phyloP scores from a whole-genome alignment of 805 yeast species.

The Metschnikowia bowlesiae region DNA sequence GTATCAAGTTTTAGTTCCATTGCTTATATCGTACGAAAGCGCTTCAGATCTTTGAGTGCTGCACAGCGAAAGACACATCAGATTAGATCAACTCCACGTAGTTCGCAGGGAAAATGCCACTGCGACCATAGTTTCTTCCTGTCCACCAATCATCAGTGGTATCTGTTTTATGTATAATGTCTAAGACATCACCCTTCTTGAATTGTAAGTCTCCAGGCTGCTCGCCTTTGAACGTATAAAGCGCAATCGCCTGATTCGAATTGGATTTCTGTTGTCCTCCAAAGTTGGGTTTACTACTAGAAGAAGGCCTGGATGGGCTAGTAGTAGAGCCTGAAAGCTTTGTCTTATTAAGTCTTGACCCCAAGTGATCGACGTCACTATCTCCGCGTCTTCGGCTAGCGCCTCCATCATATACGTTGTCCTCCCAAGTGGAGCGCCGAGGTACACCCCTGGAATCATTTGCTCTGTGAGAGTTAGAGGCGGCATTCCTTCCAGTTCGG shows the following conservation, averaged over 20 bases:
- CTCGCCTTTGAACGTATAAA: slow-evolving; percentile 85
- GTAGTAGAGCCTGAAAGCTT: slow-evolving; percentile 22
- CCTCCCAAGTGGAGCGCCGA: slow-evolving; percentile 72
- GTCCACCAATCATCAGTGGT: slow-evolving; percentile 99
- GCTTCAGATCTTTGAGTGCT: not conserved
- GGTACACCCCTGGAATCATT: slow-evolving; percentile 6
- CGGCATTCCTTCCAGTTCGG: slow-evolving; percentile 17
- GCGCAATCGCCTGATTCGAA: slow-evolving; percentile 82
- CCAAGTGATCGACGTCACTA: slow-evolving; percentile 32
- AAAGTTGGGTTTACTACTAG: slow-evolving; percentile 38
- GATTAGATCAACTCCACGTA: slow-evolving; percentile 72
- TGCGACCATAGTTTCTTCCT: slow-evolving; percentile 75
- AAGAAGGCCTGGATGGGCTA: slow-evolving; percentile 34
- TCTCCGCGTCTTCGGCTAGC: slow-evolving; percentile 26
- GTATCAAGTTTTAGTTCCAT: not conserved
- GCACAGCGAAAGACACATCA: not conserved
- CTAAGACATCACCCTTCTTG: slow-evolving; percentile 90
- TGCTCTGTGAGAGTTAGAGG: slow-evolving; percentile 7
- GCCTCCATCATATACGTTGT: slow-evolving; percentile 66
- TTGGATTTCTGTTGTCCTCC: slow-evolving; percentile 33
- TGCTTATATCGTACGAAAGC: not conserved
- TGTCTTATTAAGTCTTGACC: slow-evolving; percentile 32
- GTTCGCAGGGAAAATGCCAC: slow-evolving; percentile 97
- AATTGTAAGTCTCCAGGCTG: slow-evolving; percentile 91
- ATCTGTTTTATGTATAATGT: slow-evolving; percentile 78